A percentile compares a stretch with the other conserved stretches of the same genome.
Evolutionary conservation across 129 eudicot species (phyloP).

Genomic region (Flaveria trinervia): DNA sequence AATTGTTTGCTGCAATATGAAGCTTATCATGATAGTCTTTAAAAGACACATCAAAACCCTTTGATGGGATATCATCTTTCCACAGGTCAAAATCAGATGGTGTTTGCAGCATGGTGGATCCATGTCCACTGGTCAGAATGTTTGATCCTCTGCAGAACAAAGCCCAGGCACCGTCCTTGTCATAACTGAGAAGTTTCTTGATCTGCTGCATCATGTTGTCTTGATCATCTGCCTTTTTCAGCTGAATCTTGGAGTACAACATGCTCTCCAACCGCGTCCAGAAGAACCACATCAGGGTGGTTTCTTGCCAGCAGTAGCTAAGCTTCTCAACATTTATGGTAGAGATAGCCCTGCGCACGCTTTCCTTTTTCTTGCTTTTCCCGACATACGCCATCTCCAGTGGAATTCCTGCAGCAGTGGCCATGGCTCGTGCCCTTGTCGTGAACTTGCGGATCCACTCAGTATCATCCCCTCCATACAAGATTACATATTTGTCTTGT

Average conservation of each 20-base stretch:
- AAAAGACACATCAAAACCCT: constrained; percentile 50
- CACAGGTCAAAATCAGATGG: constrained; percentile 45
- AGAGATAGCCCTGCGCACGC: constrained; percentile 37
- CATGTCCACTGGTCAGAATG: constrained; percentile 49
- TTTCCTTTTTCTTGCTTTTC: constrained; percentile 48
- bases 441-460: constrained; percentile 63
- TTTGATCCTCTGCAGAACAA: constrained; percentile 54
- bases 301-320: constrained; percentile 57
- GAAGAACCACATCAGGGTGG: constrained; percentile 51
- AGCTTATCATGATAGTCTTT: constrained; percentile 39
- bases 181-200: constrained; percentile 62
- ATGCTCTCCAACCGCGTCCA: constrained; percentile 66
- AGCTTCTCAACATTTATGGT: constrained; percentile 47
- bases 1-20: constrained; percentile 48
- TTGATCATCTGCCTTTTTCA: constrained; percentile 43
- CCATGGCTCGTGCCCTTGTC: constrained; percentile 40
- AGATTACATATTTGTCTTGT: constrained; percentile 41
- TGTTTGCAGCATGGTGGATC: constrained; percentile 41
- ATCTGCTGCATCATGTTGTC: constrained; percentile 67
- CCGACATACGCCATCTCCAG: constrained; percentile 64
- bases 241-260: constrained; percentile 77
- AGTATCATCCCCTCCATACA: constrained; percentile 65
- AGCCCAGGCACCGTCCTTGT: constrained; percentile 73
- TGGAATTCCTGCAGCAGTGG: constrained; percentile 36
- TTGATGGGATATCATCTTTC: constrained; percentile 40